A percentile compares a stretch with the other conserved stretches of the same genome.
Evolutionary conservation across 345 rosid species (phyloP).

Genomic region (Sapria himalayana): DNA sequence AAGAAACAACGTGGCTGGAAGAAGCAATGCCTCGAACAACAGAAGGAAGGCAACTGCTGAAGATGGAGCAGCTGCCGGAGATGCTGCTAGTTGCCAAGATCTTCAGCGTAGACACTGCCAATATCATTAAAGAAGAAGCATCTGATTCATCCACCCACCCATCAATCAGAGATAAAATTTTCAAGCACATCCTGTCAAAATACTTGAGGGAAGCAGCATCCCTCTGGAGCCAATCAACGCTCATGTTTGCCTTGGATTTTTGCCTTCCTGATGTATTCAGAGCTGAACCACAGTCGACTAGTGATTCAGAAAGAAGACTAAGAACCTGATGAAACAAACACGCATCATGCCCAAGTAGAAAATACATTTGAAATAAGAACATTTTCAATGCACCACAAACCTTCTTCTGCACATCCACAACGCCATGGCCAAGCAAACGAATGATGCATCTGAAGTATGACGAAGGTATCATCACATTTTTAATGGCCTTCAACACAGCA

Average conservation of each 20-base stretch:
- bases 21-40: constrained; percentile 43
- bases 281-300: constrained; percentile 25
- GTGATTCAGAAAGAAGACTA: constrained; percentile 44
- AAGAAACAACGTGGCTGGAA: constrained; percentile 30
- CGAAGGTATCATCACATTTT: constrained; percentile 36
- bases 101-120: constrained; percentile 64
- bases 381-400: constrained; percentile 29
- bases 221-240: constrained; percentile 27
- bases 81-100: constrained; percentile 45
- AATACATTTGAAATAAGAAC: too few species aligned
- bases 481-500: constrained; percentile 36
- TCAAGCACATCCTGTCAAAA: constrained; percentile 40
- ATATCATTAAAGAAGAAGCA: constrained; percentile 30
- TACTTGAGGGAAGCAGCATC: constrained; percentile 32
- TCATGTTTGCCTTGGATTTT: constrained; percentile 13
- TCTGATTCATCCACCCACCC: constrained; percentile 24
- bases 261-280: constrained; percentile 24
- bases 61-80: constrained; percentile 43
- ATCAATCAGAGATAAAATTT: constrained; percentile 44
- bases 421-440: constrained; percentile 40
- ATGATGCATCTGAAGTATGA: constrained; percentile 49
- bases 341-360: too few species aligned
- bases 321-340: too few species aligned
- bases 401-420: constrained; percentile 46
- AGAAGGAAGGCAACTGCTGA: constrained; percentile 47